Percentiles rank a stretch among this genome's conserved stretches.
Evolutionary conservation across 257 asterid species (phyloP).

Genomic region (Mitragyna speciosa): DNA sequence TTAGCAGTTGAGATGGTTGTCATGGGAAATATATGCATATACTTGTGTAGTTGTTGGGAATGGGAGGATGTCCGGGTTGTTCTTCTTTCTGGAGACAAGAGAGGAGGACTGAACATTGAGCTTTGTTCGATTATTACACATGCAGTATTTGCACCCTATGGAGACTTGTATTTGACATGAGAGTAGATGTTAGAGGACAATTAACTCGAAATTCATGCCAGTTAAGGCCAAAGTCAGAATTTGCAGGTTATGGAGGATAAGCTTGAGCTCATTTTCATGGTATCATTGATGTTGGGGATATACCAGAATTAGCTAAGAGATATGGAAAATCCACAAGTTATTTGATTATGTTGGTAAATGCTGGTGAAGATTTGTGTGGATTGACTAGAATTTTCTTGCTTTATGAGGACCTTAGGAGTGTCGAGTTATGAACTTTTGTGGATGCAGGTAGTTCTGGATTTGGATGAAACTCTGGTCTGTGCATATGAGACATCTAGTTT

Average conservation of each 20-base stretch:
- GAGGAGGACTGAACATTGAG: neutral
- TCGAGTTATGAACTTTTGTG: slow-evolving; percentile 22
- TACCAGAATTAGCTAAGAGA: neutral
- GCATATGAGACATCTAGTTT: slow-evolving; percentile 83
- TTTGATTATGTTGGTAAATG: neutral
- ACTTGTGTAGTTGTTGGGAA: neutral
- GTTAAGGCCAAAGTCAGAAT: neutral
- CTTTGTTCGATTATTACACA: neutral
- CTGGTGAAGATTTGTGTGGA: neutral
- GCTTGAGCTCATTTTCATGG: neutral
- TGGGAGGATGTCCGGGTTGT: neutral
- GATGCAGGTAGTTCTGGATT: slow-evolving; percentile 84
- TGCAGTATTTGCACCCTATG: neutral
- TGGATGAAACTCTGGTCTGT: slow-evolving; percentile 92
- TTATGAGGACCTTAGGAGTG: neutral
- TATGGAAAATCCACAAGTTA: neutral
- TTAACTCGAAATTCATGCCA: neutral
- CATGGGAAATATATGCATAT: neutral
- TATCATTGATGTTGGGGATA: neutral
- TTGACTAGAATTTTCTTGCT: neutral
- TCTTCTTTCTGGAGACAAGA: neutral
- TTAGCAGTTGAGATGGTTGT: slow-evolving; percentile 1
- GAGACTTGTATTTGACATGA: too few relatives aligned
- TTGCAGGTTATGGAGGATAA: neutral
- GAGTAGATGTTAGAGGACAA: neutral